Evolutionary conservation across 1,139 yeast genomes (phyloP), one percentile per base, ranked within the genome.

Genomic region (Zhuliangozyma blackwelliae): DNA sequence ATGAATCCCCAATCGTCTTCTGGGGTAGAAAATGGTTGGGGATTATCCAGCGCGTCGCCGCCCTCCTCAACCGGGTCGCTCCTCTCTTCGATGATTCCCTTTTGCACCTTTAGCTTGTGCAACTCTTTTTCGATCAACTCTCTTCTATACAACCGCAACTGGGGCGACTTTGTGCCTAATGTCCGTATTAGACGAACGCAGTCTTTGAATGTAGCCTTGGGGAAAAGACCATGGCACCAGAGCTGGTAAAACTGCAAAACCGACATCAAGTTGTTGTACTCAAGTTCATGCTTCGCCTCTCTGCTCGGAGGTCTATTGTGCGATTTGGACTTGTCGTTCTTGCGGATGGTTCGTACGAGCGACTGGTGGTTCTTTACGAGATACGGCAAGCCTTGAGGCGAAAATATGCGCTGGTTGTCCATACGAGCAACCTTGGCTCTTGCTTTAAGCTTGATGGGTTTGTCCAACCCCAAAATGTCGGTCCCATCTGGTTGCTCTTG

Each of bases 201-300:
- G 53, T 86, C 95, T 37, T 68, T 64, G 47, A 87, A 85, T 42
- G 75, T 81, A 2, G 95, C 89, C 56, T 80, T 81, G 9, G 96
- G 95, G 49, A 75, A 87, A 36, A 87, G 54, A 5, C 79, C 75
- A 55, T 87, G 95, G 22, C 90, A 89, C 96, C 96, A 87, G 25
- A 87, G 57, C 57, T 86, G 95, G 58, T 86, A 87, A 49, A 77
- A 78, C 43, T 75, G 79, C 22, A 86, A 60, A 2, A 87, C 63
- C 10, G 65, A 55, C 7, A 65, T 57, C 31, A 71, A 54, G 39
- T 68, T 72, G 7, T 65, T 61, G 29, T 61, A 64, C 40, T 74
- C 78, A 29, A 63, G 65, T 10, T 66, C 67, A 26, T 58, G 52
- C 39, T 59, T 66, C 16, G 34, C 21, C 25, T 9, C 25, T 27